phyloP scores from a whole-genome alignment of 2,329 filamentous ascomycete species.

The Colletotrichum ledebouriae region DNA sequence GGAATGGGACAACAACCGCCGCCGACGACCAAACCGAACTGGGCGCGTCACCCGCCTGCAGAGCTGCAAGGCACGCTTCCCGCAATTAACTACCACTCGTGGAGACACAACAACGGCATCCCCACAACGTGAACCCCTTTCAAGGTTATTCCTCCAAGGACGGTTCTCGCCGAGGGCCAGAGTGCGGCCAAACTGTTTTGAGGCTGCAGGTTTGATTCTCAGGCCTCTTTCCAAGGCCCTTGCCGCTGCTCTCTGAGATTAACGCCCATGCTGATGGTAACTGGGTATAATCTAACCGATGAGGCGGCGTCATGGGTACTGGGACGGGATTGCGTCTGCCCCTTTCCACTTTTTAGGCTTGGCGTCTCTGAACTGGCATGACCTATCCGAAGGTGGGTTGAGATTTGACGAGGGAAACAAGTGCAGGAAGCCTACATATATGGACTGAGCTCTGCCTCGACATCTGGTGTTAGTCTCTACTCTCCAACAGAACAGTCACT shows the following conservation, averaged over 20 bases:
- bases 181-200: slow-evolving; percentile 2
- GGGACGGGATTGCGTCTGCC: slow-evolving; percentile 26
- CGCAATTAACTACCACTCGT: slow-evolving; percentile 19
- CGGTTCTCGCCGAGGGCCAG: not conserved
- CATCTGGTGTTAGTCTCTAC: not conserved
- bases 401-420: not conserved
- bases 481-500: slow-evolving; percentile 40
- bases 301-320: slow-evolving; percentile 34
- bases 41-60: slow-evolving; percentile 15
- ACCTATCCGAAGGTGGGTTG: slow-evolving; percentile 23
- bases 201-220: not conserved
- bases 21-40: not conserved
- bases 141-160: slow-evolving; percentile 38
- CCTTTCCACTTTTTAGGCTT: slow-evolving; percentile 35
- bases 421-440: slow-evolving; percentile 33
- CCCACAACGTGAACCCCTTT: slow-evolving; percentile 36
- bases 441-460: slow-evolving; percentile 2
- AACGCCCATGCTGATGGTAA: slow-evolving; percentile 13
- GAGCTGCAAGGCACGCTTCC: slow-evolving; percentile 39
- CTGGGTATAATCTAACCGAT: slow-evolving; percentile 20
- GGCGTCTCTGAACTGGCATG: slow-evolving; percentile 26
- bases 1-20: slow-evolving; percentile 4
- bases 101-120: slow-evolving; percentile 38
- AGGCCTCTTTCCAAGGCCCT: not conserved
- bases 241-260: slow-evolving; percentile 29